Percentiles rank a stretch among this genome's conserved stretches.
Evolutionary conservation across 192 early-diverging fungal genomes (phyloP).

Genomic region (Linnemannia schmuckeri): DNA sequence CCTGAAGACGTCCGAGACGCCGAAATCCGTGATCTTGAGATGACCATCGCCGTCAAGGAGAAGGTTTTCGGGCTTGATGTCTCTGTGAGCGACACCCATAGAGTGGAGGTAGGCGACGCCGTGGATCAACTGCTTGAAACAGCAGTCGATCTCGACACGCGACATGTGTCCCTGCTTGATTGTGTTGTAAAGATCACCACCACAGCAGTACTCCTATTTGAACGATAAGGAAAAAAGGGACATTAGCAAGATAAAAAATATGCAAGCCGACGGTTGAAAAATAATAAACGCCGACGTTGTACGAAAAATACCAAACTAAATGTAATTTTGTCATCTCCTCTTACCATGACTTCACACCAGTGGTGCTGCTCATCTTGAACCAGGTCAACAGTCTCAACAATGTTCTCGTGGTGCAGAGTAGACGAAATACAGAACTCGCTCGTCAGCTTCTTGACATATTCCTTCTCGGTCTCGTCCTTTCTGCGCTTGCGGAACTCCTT

Average conservation of each 20-base stretch:
- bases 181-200: slow-evolving; percentile 90
- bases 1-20: slow-evolving; percentile 95
- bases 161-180: slow-evolving; percentile 85
- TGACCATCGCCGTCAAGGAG: slow-evolving; percentile 82
- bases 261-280: background rate
- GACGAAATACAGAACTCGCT: slow-evolving; percentile 97
- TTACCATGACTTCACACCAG: slow-evolving; percentile 85
- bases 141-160: slow-evolving; percentile 87
- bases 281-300: background rate
- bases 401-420: slow-evolving; percentile 89
- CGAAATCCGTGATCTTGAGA: slow-evolving; percentile 99
- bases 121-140: slow-evolving; percentile 91
- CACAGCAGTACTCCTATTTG: slow-evolving; percentile 83
- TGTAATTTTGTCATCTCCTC: background rate
- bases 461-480: slow-evolving; percentile 90
- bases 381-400: slow-evolving; percentile 95
- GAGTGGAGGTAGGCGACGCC: slow-evolving; percentile 94
- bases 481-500: slow-evolving; percentile 93
- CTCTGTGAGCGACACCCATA: slow-evolving; percentile 95
- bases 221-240: slow-evolving; percentile 3
- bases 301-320: background rate
- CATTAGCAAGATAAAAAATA: background rate
- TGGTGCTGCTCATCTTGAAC: slow-evolving; percentile 91
- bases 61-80: slow-evolving; percentile 90
- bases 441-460: slow-evolving; percentile 95